Percentiles rank a stretch among this genome's conserved stretches.
These are phyloP conservation scores for Penicillium turbatum DNA, from an alignment of 495 filamentous ascomycete genomes.

Conservation along the genomic window DNA sequence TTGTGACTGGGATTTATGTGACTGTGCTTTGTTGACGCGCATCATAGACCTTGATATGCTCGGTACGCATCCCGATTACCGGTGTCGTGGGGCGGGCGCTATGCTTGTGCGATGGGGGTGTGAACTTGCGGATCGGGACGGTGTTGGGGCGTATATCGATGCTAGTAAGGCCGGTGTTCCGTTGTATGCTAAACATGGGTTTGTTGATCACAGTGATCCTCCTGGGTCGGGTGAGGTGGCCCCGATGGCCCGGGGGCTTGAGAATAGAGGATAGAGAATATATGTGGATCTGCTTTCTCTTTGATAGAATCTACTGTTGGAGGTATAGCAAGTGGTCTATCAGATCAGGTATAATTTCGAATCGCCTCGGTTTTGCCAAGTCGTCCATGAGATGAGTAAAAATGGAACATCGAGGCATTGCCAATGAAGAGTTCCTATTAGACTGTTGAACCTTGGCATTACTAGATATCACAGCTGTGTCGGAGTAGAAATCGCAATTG, in stretches of 20 bases:
- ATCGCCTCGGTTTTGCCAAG: not conserved
- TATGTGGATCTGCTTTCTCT: not conserved
- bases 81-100: constrained; percentile 45
- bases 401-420: not conserved
- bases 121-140: constrained; percentile 34
- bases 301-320: not conserved
- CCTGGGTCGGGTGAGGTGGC: not conserved
- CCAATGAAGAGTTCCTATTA: not conserved
- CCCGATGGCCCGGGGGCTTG: constrained; percentile 3
- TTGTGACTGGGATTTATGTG: not conserved
- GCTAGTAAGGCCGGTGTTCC: constrained; percentile 26
- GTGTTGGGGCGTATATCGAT: constrained; percentile 30
- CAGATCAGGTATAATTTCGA: not conserved
- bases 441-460: too few species aligned
- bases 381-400: not conserved
- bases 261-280: not conserved
- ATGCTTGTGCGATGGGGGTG: constrained; percentile 51
- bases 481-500: not conserved
- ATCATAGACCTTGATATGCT: constrained; percentile 46
- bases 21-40: not conserved
- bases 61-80: constrained; percentile 45
- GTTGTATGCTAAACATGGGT: constrained; percentile 30
- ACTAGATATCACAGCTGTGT: not conserved
- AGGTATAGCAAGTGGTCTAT: not conserved
- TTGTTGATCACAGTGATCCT: constrained; percentile 26